These are phyloP conservation scores for Colletotrichum sansevieriae DNA, from an alignment of 2,329 filamentous ascomycete genomes.

Conservation along the genomic window DNA sequence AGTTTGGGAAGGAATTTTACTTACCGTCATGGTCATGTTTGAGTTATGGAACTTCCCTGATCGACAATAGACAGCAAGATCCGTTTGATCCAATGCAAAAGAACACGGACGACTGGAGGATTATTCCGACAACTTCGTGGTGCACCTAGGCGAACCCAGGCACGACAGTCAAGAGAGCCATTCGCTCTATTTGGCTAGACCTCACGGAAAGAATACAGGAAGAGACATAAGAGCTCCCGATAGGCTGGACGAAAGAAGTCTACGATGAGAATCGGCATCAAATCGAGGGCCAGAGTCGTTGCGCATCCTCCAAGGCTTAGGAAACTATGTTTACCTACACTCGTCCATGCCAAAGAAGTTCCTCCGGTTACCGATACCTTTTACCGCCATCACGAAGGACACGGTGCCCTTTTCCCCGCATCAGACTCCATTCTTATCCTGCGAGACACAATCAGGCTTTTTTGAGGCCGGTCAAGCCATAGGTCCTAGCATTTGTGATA, in stretches of 20 bases:
- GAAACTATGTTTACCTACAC: not conserved
- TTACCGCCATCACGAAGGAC: not conserved
- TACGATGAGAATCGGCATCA: not conserved
- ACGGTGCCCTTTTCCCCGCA: not conserved
- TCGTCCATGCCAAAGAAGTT: not conserved
- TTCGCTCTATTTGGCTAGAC: not conserved
- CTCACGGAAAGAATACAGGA: not conserved
- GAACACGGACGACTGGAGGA: not conserved
- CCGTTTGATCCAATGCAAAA: too few species aligned
- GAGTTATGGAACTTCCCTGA: not conserved
- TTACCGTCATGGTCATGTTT: not conserved
- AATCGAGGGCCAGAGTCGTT: too few species aligned
- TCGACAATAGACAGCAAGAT: too few species aligned
- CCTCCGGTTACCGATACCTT: conserved; percentile 9
- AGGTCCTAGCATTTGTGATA: too few species aligned
- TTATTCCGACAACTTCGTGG: conserved; percentile 16
- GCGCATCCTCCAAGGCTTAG: not conserved
- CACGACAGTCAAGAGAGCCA: not conserved
- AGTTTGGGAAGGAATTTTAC: too few species aligned
- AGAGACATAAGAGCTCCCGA: not conserved
- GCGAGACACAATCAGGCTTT: not conserved
- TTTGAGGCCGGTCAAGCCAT: not conserved
- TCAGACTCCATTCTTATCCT: conserved; percentile 14
- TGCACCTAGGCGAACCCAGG: conserved; percentile 2
- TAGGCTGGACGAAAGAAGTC: not conserved